These are phyloP conservation scores for Spatholobus suberectus DNA, from an alignment of 306 rosid genomes.

Conservation along the genomic window DNA sequence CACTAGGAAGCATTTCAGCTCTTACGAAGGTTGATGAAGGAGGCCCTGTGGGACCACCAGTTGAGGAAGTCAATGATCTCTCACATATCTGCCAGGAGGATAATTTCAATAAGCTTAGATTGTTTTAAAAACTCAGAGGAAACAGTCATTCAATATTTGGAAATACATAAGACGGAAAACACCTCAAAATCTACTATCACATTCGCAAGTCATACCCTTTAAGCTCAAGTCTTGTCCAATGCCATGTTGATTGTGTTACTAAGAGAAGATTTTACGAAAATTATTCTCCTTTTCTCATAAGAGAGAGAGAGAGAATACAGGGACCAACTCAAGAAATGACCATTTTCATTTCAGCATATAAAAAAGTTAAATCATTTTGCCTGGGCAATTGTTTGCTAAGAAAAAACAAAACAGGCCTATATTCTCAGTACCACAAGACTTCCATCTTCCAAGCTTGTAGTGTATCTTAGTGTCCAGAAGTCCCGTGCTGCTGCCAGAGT, in stretches of 20 bases:
- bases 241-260: not conserved
- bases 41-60: constrained; percentile 91
- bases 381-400: not conserved
- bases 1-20: constrained; percentile 98
- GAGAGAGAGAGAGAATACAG: not conserved
- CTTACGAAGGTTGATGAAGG: constrained; percentile 74
- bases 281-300: not conserved
- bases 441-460: constrained; percentile 91
- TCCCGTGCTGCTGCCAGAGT: constrained; percentile 98
- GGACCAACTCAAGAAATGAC: not conserved
- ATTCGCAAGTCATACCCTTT: too few species aligned
- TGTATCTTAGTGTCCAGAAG: constrained; percentile 92
- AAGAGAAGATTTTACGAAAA: not conserved
- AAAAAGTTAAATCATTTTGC: not conserved
- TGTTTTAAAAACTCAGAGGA: not conserved
- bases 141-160: not conserved
- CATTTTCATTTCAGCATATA: not conserved
- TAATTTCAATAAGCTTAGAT: constrained; percentile 20
- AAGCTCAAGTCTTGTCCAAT: not conserved
- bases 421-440: constrained; percentile 84
- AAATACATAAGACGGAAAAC: not conserved
- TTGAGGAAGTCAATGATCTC: constrained; percentile 84
- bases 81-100: constrained; percentile 73
- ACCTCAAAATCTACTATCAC: not conserved
- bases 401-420: not conserved